Evolutionary conservation across 176 grass and related monocot species (phyloP), one percentile per base, ranked within the genome.

Genomic region (Pontederia paniculata): DNA sequence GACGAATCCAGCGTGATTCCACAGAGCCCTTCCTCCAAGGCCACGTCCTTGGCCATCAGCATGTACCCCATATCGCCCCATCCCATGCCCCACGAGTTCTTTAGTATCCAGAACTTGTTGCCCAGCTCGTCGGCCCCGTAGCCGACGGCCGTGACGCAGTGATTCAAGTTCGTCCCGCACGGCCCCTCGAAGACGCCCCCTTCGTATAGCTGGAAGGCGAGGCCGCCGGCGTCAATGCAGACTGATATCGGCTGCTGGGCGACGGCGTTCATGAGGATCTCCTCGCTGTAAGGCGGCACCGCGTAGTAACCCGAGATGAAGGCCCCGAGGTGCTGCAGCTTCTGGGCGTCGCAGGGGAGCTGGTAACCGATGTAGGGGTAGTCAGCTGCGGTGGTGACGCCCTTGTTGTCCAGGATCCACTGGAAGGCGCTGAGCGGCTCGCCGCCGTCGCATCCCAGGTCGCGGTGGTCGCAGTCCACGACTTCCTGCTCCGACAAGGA

Each of bases 401-500:
- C 81, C 2, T 70, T 70, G 47, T 81, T 89, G 23, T 70, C 7
- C 22, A 75, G 9, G 10, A 89, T 54, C 54, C 71, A 84, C 9
- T 12, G 11, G 52, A 68, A 81, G 1, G 61, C 77, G 14, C 23
- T 66, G 2, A 23, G 18, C 17, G 50, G 62, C 16, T 45, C 60
- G 7, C 86, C 81, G 3, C 49, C 51, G 21, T 48, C 37, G 65
- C 86, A 85, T 14, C 86, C 70, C 9, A 28, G 21, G 62, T 80
- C 63, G 57, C 44, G 23, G 3, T 20, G 7, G 58, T 84, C 76
- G 45, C 86, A 89, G 52, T 84, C 81, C 14, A 89, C 53, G 4
- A 89, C 77, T 55, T 89, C 73, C 50, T 81, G 86, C 81, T 81
- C 81, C 1, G 74, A 89, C 1, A 81, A 46, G 0, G 57, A 62